Percentiles rank a stretch among this genome's conserved stretches.
Conservation (phyloP, 2,329 filamentous ascomycete species). For the Scorias spongiosa region DNA sequence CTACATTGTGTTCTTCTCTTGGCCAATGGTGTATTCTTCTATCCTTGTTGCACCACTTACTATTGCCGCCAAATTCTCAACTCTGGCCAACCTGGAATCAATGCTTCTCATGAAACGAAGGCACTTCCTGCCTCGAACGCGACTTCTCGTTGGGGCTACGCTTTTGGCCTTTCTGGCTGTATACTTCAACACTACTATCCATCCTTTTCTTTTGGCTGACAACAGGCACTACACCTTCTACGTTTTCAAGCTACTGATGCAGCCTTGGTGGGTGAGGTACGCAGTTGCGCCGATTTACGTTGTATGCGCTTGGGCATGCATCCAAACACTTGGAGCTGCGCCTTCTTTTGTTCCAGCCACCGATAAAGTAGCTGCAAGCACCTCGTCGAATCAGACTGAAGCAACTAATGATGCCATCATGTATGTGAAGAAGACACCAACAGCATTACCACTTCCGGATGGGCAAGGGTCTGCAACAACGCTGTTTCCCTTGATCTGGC, state of each 20-base stretch:
- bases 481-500: slow-evolving; percentile 44
- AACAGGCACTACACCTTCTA: slow-evolving; percentile 98
- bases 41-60: slow-evolving; percentile 23
- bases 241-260: slow-evolving; percentile 68
- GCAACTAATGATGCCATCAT: not conserved
- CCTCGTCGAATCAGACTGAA: slow-evolving; percentile 3
- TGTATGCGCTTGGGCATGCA: slow-evolving; percentile 50
- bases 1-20: slow-evolving; percentile 77
- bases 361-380: not conserved
- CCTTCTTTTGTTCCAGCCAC: slow-evolving; percentile 1
- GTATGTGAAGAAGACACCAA: not conserved
- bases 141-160: slow-evolving; percentile 22
- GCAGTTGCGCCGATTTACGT: slow-evolving; percentile 53
- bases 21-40: slow-evolving; percentile 53
- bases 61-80: slow-evolving; percentile 11
- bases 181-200: slow-evolving; percentile 77
- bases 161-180: slow-evolving; percentile 38
- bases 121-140: slow-evolving; percentile 22
- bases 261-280: slow-evolving; percentile 28
- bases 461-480: slow-evolving; percentile 16
- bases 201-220: slow-evolving; percentile 90
- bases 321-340: slow-evolving; percentile 43
- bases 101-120: slow-evolving; percentile 20
- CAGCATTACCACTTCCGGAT: slow-evolving; percentile 8
- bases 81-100: slow-evolving; percentile 14